Conservation (phyloP, 345 rosid species). For the Citropsis articulata region DNA sequence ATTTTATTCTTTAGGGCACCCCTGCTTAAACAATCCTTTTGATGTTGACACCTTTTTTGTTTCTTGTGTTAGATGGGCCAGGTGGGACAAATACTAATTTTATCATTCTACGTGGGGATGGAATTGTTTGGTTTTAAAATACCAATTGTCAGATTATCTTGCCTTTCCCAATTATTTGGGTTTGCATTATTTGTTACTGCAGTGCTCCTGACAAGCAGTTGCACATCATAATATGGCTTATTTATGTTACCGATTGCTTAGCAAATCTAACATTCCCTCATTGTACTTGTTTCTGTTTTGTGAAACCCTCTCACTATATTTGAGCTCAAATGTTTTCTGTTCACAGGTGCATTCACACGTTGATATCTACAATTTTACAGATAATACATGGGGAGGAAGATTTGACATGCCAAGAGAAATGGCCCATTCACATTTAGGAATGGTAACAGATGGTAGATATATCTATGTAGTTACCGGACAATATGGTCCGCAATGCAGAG, state of each 20-base stretch:
- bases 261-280: background rate
- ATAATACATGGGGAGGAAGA: constrained; percentile 84
- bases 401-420: constrained; percentile 97
- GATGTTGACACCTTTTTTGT: background rate
- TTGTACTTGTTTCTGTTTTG: background rate
- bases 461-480: constrained; percentile 85
- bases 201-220: background rate
- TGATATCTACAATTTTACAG: constrained; percentile 77
- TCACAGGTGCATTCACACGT: constrained; percentile 89
- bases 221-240: background rate
- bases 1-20: background rate
- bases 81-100: background rate
- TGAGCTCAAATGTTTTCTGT: constrained; percentile 10
- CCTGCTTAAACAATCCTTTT: background rate
- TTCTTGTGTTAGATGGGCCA: background rate
- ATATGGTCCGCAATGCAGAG: constrained; percentile 94
- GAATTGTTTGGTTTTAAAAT: background rate
- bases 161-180: background rate
- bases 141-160: background rate
- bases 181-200: background rate
- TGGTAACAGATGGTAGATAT: constrained; percentile 91
- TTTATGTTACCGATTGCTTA: background rate
- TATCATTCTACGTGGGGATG: background rate
- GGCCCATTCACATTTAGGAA: constrained; percentile 99
- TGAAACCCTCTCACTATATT: background rate